A percentile compares a stretch with the other conserved stretches of the same genome.
These are phyloP conservation scores for Antarctomyces pellizariae DNA, from an alignment of 495 filamentous ascomycete genomes.

Conservation along the genomic window DNA sequence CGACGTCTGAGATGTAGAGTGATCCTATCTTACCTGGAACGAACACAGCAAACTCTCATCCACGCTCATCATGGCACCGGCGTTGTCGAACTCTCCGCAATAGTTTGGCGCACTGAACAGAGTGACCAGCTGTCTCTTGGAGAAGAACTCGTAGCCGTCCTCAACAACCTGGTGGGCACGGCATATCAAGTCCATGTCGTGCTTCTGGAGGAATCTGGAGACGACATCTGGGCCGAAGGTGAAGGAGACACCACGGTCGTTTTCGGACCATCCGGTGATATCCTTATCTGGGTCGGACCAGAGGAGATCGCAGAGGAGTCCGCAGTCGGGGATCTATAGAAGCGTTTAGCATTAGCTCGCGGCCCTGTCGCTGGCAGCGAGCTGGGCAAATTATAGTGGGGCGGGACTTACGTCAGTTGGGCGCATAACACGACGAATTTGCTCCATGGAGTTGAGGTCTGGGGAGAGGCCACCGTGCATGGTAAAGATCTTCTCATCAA, in stretches of 20 bases:
- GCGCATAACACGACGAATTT: conserved; percentile 96
- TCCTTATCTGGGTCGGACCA: conserved; percentile 99
- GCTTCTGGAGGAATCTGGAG: conserved; percentile 94
- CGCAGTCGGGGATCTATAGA: conserved; percentile 96
- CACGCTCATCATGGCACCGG: conserved; percentile 99
- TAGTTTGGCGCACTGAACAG: conserved; percentile 98
- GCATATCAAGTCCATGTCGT: conserved; percentile 99
- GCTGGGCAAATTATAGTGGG: conserved; percentile 9
- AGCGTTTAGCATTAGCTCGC: conserved; percentile 22
- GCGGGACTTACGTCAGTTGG: conserved; percentile 72
- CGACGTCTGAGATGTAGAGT: neutral
- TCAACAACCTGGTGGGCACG: conserved; percentile 97
- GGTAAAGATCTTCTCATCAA: conserved; percentile 99
- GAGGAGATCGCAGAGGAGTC: conserved; percentile 85
- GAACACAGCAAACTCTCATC: conserved; percentile 96
- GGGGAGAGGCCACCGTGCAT: conserved; percentile 98
- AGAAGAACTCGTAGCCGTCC: conserved; percentile 99
- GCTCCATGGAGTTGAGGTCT: conserved; percentile 98
- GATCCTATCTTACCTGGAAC: conserved; percentile 59
- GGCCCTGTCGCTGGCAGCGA: conserved; percentile 18
- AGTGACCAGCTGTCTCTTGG: conserved; percentile 90
- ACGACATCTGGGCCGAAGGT: conserved; percentile 99
- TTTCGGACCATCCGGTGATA: conserved; percentile 99
- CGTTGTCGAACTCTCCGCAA: conserved; percentile 98
- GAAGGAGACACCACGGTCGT: conserved; percentile 95